Evolutionary conservation across 1,139 yeast genomes (phyloP).

Genomic region (Geotrichum cucujoidarum): DNA sequence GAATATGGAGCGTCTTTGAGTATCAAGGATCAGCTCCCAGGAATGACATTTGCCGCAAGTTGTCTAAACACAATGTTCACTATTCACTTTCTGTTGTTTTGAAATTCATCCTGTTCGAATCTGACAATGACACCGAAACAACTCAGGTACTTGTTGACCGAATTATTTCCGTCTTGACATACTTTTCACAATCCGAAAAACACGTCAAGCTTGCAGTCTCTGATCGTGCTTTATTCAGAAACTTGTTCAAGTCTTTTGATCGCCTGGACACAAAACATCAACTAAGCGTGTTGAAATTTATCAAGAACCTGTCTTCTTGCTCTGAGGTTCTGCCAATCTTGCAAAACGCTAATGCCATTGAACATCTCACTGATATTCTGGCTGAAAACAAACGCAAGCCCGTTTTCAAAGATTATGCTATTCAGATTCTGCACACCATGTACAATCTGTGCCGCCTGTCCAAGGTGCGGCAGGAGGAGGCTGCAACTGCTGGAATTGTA

Average conservation of each 20-base stretch:
- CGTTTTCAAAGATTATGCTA: slow-evolving; percentile 24
- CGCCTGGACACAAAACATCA: slow-evolving; percentile 22
- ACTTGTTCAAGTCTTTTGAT: slow-evolving; percentile 25
- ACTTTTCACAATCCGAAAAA: slow-evolving; percentile 36
- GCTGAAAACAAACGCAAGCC: slow-evolving; percentile 19
- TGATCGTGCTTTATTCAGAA: slow-evolving; percentile 23
- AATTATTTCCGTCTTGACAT: slow-evolving; percentile 30
- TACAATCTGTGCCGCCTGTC: slow-evolving; percentile 56
- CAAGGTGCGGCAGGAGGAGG: slow-evolving; percentile 47
- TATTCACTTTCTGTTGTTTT: slow-evolving; percentile 49
- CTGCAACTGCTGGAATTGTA: slow-evolving; percentile 51
- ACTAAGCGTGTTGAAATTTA: slow-evolving; percentile 31
- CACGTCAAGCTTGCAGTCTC: slow-evolving; percentile 32
- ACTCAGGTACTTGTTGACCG: slow-evolving; percentile 19
- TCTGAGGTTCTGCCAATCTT: slow-evolving; percentile 28
- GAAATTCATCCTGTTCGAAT: slow-evolving; percentile 18
- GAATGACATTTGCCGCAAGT: slow-evolving; percentile 52
- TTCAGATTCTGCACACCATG: slow-evolving; percentile 36
- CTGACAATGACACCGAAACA: slow-evolving; percentile 1
- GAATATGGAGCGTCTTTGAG: slow-evolving; percentile 44
- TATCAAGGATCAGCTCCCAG: slow-evolving; percentile 42
- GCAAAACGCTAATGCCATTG: slow-evolving; percentile 33
- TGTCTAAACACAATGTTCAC: slow-evolving; percentile 47
- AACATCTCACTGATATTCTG: slow-evolving; percentile 31
- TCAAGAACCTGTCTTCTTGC: slow-evolving; percentile 33